Percentiles rank a stretch among this genome's conserved stretches.
Evolutionary conservation across 2,329 filamentous ascomycete species (phyloP).

Genomic region (Colletotrichum australisinense): DNA sequence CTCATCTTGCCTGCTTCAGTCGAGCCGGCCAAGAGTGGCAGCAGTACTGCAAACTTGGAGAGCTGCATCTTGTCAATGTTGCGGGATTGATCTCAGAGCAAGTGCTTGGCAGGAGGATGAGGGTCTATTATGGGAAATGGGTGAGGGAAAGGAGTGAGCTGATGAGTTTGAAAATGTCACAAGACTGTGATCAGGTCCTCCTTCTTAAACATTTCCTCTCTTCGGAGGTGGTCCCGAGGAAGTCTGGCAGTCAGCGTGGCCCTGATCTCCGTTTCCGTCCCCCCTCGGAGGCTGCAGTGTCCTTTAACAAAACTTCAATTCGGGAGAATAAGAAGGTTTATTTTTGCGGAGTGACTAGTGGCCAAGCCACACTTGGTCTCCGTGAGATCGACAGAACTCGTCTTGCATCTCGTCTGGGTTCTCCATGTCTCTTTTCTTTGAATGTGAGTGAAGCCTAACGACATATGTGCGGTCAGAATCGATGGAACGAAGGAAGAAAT

Average conservation of each 20-base stretch:
- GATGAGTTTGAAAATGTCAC: background rate
- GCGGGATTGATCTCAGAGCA: background rate
- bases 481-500: background rate
- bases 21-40: conserved; percentile 1
- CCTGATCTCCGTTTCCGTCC: background rate
- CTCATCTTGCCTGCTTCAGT: conserved; percentile 9
- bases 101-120: background rate
- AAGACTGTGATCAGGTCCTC: background rate
- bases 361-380: conserved; percentile 1
- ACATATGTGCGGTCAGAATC: background rate
- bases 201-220: background rate
- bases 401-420: background rate
- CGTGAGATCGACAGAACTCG: background rate
- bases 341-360: background rate
- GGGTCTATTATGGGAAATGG: background rate
- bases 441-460: background rate
- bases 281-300: background rate
- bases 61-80: conserved; percentile 1
- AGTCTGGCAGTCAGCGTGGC: background rate
- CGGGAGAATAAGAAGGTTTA: background rate
- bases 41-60: background rate
- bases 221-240: background rate
- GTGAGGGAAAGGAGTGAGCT: background rate
- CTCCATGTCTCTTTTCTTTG: background rate
- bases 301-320: background rate